These are phyloP conservation scores for Pleurotus platypus DNA, from an alignment of 768 basidiomycete genomes.

Conservation along the genomic window DNA sequence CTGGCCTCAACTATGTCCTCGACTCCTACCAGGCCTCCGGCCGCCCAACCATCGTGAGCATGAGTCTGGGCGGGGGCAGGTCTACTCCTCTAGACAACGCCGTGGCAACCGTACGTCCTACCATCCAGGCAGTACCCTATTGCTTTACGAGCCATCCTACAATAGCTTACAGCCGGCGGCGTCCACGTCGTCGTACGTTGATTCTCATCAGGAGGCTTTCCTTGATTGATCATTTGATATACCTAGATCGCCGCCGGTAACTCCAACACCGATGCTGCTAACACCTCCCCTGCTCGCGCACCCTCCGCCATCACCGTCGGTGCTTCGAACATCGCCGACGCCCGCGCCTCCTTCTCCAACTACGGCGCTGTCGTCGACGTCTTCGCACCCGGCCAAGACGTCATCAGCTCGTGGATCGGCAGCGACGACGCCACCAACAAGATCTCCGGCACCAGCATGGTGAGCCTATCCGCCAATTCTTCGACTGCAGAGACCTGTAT, in stretches of 20 bases:
- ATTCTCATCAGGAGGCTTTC: background rate
- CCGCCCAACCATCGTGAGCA: constrained; percentile 28
- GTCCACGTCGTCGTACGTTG: constrained; percentile 23
- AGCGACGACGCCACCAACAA: constrained; percentile 19
- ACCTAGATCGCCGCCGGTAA: constrained; percentile 30
- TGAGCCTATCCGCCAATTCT: background rate
- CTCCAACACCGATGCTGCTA: constrained; percentile 23
- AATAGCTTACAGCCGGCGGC: constrained; percentile 23
- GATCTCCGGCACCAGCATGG: constrained; percentile 26
- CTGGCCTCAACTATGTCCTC: constrained; percentile 30
- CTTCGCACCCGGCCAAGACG: constrained; percentile 33
- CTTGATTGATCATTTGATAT: background rate
- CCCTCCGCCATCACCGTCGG: constrained; percentile 35
- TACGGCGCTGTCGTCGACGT: constrained; percentile 34
- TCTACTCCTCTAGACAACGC: constrained; percentile 27
- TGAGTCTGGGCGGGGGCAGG: constrained; percentile 31
- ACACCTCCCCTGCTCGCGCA: constrained; percentile 30
- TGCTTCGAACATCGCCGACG: constrained; percentile 32
- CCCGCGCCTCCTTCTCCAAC: constrained; percentile 34
- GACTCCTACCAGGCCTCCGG: constrained; percentile 14
- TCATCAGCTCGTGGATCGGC: constrained; percentile 27
- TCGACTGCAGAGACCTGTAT: background rate
- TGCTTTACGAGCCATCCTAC: background rate
- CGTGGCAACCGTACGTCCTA: constrained; percentile 19
- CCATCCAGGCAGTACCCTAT: too few relatives aligned